A percentile compares a stretch with the other conserved stretches of the same genome.
Conservation (phyloP, 805 yeast genomes). For the Pichia thaimueangensis region DNA sequence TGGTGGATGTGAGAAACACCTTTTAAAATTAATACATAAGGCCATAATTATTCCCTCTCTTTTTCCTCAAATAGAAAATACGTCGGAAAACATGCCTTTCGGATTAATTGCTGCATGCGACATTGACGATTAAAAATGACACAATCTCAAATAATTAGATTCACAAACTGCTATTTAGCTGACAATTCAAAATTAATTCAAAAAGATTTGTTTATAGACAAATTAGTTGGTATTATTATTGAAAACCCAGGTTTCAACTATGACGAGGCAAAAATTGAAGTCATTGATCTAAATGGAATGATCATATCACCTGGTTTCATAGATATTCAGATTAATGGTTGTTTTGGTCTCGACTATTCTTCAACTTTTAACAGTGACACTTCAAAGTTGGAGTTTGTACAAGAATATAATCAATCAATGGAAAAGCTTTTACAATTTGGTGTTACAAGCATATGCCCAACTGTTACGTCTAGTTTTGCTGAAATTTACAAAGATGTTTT, state of each 20-base stretch:
- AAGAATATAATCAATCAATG: constrained; percentile 39
- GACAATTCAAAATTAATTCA: background rate
- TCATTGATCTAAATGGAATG: constrained; percentile 41
- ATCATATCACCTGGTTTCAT: constrained; percentile 50
- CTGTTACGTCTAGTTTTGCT: constrained; percentile 46
- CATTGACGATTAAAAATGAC: too few species aligned
- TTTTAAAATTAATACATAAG: too few species aligned
- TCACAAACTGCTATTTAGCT: constrained; percentile 9
- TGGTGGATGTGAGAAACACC: too few species aligned
- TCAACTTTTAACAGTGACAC: constrained; percentile 21
- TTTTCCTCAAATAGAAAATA: too few species aligned
- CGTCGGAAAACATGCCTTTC: too few species aligned
- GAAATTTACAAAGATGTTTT: constrained; percentile 43
- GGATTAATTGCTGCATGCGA: too few species aligned
- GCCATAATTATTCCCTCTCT: too few species aligned
- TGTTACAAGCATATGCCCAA: constrained; percentile 51
- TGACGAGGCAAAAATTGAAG: constrained; percentile 11
- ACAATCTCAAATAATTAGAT: background rate
- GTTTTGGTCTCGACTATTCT: constrained; percentile 50
- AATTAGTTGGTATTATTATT: constrained; percentile 36
- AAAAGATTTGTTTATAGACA: constrained; percentile 39
- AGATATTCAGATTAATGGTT: constrained; percentile 54
- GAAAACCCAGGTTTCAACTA: constrained; percentile 18
- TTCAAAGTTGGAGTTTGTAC: constrained; percentile 30
- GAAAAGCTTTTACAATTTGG: constrained; percentile 43